Evolutionary conservation across 2,329 filamentous ascomycete species (phyloP), one percentile per base, ranked within the genome.

Genomic region (Aureobasidium sp.): DNA sequence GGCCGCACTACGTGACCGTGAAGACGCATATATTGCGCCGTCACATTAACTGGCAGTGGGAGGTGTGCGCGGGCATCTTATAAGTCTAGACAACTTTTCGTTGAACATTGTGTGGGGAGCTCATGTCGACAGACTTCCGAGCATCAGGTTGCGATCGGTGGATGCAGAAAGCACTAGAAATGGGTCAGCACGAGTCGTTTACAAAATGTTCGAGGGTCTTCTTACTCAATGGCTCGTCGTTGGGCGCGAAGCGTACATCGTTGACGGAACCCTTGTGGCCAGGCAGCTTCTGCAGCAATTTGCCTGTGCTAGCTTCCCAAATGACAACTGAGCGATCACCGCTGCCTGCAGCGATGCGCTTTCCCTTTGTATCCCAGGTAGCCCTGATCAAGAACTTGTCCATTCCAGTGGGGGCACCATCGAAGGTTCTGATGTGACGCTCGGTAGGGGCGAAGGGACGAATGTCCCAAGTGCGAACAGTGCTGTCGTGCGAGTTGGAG

Each of bases 221-320:
- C 90, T 86, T 82, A 96, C 92, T 83, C 64, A 97, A 89, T 25
- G 91, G 91, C 68, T 97, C 91, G 64, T 88, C 85, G 42, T 84
- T 83, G 5, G 93, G 91, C 53, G 90, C 88, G 72, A 99, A 95
- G 67, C 95, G 88, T 59, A 93, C 93, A 73, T 93, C 91, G 72
- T 97, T 99, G 57, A 97, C 94, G 0, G 90, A 90, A 37, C 93
- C 94, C 76, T 91, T 94, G 74, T 99, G 94, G 0, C 94, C 94
- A 1, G 94, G 94, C 58, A 99, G 81, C 76, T 97, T 97, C 76
- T 97, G 95, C 65, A 96, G 75, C 68, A 99, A 79, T 78, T 95
- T 97, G 62, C 90, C 92, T n/a, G 84, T 89, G 71, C 90, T 86
- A 61, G 81, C 85, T 55, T 94, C 92, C 94, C 94, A 99, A 10